These are phyloP conservation scores for Linnemannia schmuckeri DNA, from an alignment of 192 early-diverging fungal species.

Conservation along the genomic window DNA sequence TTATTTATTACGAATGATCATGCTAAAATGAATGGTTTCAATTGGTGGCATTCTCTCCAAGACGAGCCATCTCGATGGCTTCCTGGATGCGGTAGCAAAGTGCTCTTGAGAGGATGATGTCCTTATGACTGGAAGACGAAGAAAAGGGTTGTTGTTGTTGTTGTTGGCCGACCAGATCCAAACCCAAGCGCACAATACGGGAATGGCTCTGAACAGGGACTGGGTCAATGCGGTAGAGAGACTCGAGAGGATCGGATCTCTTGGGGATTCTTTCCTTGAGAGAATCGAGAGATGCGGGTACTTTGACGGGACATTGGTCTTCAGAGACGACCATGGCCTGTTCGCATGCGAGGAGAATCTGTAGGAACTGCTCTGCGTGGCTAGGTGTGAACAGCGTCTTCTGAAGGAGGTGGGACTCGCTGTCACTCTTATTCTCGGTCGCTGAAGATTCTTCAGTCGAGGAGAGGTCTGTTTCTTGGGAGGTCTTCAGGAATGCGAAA, in stretches of 20 bases:
- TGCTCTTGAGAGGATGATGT: constrained; percentile 34
- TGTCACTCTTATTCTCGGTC: neutral
- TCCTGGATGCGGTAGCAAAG: constrained; percentile 44
- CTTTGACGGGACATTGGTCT: constrained; percentile 37
- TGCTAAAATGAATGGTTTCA: neutral
- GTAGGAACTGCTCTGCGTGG: constrained; percentile 10
- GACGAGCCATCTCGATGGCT: constrained; percentile 34
- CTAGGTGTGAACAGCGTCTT: constrained; percentile 11
- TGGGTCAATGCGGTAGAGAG: constrained; percentile 36
- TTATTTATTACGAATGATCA: neutral
- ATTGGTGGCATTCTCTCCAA: neutral
- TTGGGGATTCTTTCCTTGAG: constrained; percentile 15
- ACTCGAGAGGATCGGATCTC: constrained; percentile 40
- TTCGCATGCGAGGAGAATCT: constrained; percentile 32
- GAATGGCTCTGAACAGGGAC: constrained; percentile 39
- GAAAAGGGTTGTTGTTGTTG: neutral
- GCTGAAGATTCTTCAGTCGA: too few species aligned
- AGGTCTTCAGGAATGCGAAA: constrained; percentile 28
- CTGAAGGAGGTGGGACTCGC: too few species aligned
- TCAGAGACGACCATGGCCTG: constrained; percentile 29
- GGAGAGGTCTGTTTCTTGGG: neutral
- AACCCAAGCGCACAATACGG: constrained; percentile 27
- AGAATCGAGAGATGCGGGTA: neutral
- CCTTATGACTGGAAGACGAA: constrained; percentile 13
- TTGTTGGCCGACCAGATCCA: neutral